Evolutionary conservation across 331 rosid species (phyloP).

Genomic region (Pyracantha coccinea): DNA sequence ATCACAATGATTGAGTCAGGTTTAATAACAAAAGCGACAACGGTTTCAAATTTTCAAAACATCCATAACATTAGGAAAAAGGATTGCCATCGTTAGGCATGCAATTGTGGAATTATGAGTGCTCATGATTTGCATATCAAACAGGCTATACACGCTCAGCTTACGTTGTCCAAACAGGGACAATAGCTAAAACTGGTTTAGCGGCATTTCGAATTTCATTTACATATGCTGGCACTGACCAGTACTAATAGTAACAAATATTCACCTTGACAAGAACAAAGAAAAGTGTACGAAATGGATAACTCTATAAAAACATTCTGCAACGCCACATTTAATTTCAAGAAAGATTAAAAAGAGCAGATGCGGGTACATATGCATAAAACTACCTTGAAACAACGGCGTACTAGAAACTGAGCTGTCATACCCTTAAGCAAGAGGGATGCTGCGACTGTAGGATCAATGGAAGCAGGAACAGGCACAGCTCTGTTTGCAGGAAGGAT

Average conservation of each 20-base stretch:
- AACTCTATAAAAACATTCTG: not conserved
- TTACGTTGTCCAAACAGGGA: too few species aligned
- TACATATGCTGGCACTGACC: not conserved
- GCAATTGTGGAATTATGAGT: not conserved
- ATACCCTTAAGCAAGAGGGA: slow-evolving; percentile 75
- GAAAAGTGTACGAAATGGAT: not conserved
- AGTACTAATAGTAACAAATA: not conserved
- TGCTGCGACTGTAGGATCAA: slow-evolving; percentile 66
- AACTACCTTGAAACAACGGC: slow-evolving; percentile 73
- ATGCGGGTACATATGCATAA: not conserved
- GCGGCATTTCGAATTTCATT: not conserved
- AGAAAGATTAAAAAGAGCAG: not conserved
- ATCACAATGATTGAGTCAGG: not conserved
- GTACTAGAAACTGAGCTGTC: slow-evolving; percentile 62
- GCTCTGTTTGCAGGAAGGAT: slow-evolving; percentile 75
- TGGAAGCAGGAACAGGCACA: slow-evolving; percentile 71
- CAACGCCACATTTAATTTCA: not conserved
- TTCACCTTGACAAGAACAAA: not conserved
- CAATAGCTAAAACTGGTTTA: too few species aligned
- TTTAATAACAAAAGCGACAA: not conserved
- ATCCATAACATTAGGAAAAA: not conserved
- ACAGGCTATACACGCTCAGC: too few species aligned
- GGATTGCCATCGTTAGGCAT: not conserved
- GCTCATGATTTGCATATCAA: not conserved
- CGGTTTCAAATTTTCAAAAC: not conserved